Evolutionary conservation across 441 rosid genomes (phyloP).

Genomic region (Macaranga tanarius): DNA sequence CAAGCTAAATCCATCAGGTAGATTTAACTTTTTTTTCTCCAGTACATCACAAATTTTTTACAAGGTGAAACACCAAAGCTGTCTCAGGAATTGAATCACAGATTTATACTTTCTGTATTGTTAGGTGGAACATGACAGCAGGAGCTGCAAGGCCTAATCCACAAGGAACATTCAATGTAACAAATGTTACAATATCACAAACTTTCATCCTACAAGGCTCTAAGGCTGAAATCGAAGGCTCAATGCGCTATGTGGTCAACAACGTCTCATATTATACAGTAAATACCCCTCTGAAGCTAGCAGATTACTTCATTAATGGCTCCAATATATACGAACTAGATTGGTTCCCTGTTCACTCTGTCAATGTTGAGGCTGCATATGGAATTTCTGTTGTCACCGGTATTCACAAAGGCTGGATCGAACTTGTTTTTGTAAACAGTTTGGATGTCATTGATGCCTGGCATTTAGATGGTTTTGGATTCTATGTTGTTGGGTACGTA

Average conservation of each 20-base stretch:
- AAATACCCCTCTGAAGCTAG: constrained; percentile 59
- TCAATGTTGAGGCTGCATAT: constrained; percentile 21
- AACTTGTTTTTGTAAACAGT: constrained; percentile 36
- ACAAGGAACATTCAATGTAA: constrained; percentile 69
- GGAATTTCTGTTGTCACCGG: constrained; percentile 47
- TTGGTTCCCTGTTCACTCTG: constrained; percentile 32
- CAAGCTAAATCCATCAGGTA: constrained; percentile 64
- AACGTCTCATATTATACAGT: constrained; percentile 46
- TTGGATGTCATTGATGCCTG: constrained; percentile 38
- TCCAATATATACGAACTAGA: constrained; percentile 16
- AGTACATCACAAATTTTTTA: too few species aligned
- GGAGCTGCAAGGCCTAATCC: constrained; percentile 80
- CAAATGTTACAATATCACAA: constrained; percentile 43
- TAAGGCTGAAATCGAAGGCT: constrained; percentile 21
- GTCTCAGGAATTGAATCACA: too few species aligned
- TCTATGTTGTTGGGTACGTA: constrained; percentile 43
- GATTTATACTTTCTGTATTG: neutral
- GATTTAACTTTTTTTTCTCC: too few species aligned
- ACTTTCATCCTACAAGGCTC: constrained; percentile 46
- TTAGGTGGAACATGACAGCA: constrained; percentile 51
- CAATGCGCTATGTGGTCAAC: constrained; percentile 43
- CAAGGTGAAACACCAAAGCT: too few species aligned
- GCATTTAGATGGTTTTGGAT: constrained; percentile 48
- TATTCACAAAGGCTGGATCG: constrained; percentile 42
- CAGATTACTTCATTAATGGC: constrained; percentile 34